phyloP scores from a whole-genome alignment of 305 asterid species.

The Fraxinus sp. region DNA sequence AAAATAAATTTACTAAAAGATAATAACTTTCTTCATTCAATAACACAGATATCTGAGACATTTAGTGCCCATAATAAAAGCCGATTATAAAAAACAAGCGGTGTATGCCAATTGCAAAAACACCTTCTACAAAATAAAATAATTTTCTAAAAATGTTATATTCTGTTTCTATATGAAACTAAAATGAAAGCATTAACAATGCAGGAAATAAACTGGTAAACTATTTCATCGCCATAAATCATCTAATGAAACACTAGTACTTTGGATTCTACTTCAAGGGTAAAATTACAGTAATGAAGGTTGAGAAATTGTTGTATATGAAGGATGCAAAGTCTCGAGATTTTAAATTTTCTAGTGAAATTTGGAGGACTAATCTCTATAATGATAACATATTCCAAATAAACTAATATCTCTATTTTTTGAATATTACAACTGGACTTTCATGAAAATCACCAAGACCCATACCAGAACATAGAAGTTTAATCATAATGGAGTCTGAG shows the following conservation, averaged over 20 bases:
- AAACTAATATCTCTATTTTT: background rate
- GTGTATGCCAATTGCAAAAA: background rate
- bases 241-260: background rate
- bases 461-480: background rate
- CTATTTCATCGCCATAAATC: background rate
- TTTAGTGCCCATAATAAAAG: background rate
- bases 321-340: background rate
- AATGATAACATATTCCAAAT: background rate
- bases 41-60: background rate
- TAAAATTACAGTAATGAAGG: background rate
- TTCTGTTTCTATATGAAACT: background rate
- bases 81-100: background rate
- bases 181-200: background rate
- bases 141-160: background rate
- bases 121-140: background rate
- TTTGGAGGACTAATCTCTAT: slow-evolving; percentile 3
- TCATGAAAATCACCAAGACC: background rate
- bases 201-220: background rate
- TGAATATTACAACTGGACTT: background rate
- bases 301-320: background rate
- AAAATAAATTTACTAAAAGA: background rate
- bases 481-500: background rate
- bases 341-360: slow-evolving; percentile 5
- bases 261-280: background rate
- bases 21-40: background rate